Conservation (phyloP, 805 yeast species). For the Lipomyces sp. region DNA sequence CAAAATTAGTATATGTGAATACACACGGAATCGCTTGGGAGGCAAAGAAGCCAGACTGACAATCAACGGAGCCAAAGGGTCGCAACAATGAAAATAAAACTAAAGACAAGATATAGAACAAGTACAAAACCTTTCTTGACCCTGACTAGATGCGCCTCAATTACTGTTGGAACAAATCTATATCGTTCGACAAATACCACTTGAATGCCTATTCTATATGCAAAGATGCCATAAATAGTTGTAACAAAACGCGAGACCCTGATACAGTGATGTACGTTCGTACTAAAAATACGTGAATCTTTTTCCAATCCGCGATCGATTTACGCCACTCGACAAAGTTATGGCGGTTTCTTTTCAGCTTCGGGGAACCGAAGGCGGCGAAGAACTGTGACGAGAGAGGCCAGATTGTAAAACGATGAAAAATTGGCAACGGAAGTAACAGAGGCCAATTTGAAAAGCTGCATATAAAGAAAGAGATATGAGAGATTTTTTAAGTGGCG, state of each 20-base stretch:
- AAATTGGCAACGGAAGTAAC: conserved; percentile 18
- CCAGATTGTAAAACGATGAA: conserved; percentile 36
- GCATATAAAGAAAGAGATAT: neutral
- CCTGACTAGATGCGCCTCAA: neutral
- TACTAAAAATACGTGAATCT: neutral
- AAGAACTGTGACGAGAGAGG: conserved; percentile 20
- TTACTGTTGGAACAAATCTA: neutral
- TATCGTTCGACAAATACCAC: neutral
- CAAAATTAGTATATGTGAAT: conserved; percentile 19
- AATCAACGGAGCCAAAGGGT: neutral
- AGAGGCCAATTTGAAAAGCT: conserved; percentile 18
- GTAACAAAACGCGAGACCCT: neutral
- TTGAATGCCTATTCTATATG: neutral
- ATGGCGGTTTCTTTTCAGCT: conserved; percentile 43
- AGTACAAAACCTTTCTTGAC: neutral
- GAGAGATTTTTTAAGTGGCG: no score
- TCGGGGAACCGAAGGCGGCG: conserved; percentile 40
- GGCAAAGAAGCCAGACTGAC: conserved; percentile 28
- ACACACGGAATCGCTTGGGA: conserved; percentile 20
- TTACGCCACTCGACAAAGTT: conserved; percentile 22
- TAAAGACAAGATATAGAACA: neutral
- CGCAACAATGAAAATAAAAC: neutral
- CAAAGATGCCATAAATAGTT: neutral
- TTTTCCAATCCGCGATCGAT: no score
- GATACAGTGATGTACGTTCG: neutral